Base-by-base conservation (phyloP, 768 basidiomycete genomes). In the Pholiota microspora region DNA sequence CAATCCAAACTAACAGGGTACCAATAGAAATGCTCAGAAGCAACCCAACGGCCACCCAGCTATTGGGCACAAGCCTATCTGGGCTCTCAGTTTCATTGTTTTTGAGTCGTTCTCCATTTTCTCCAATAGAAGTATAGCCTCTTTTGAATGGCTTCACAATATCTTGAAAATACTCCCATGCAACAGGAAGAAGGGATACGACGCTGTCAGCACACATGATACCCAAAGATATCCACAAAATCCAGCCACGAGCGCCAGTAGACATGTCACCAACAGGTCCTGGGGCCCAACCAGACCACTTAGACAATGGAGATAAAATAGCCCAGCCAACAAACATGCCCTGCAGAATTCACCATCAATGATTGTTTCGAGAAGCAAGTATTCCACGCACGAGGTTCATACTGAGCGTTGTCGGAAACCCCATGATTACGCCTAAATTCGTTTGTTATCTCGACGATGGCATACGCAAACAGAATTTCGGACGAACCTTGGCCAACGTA, bases 251-350 rank as follows among this genome's bases (percentile, higher is more conserved):
- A n/a, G 94, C 87, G 36, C 96, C 96, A 55, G 80, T 79, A 4
- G 86, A 79, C 81, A 94, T 92, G 61, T 92, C 90, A 1, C 86
- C 84, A 4, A 96, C 93, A 7, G 89, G 85, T 4, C 94, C 96
- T 42, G 96, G 94, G 0, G 96, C 95, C 96, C 96, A 98, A 9
- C 91, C 93, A 0, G 74, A 69, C 44, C 79, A 62, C 64, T 93
- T 94, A 5, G 94, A 81, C 6, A 98, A 65, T 4, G 96, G 96
- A 0, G 93, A 93, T n/a, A 98, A 75, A 18, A 98, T 71, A 3
- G 84, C 95, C 96, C 96, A 98, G 7, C 96, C 96, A 8, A 89
- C 85, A n/a, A 98, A 59, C 96, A 97, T 98, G 25, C 96, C 94
- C 90, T 92, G 60, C 28, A 44, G n/a, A 12, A 38, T 42, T 42